Conservation (phyloP, 352 stramenopile genomes). For the Phytophthora quininea region DNA sequence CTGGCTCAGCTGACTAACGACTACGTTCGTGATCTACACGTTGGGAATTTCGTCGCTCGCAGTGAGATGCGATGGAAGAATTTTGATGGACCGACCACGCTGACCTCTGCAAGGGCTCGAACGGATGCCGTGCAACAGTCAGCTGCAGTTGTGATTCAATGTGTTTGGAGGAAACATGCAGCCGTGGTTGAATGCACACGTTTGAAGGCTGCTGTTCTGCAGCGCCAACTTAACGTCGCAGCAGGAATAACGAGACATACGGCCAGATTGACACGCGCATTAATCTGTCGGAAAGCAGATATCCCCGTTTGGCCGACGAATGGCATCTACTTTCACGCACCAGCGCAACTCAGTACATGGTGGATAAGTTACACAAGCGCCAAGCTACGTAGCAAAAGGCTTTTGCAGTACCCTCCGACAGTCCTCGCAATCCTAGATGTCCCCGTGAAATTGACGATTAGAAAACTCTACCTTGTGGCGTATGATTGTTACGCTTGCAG, state of each 20-base stretch:
- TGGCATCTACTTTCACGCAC: conserved; percentile 39
- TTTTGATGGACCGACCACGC: conserved; percentile 38
- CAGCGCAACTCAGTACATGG: conserved; percentile 43
- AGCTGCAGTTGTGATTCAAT: conserved; percentile 58
- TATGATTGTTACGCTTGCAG: conserved; percentile 19
- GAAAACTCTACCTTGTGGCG: conserved; percentile 38
- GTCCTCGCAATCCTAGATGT: conserved; percentile 48
- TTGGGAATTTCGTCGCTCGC: conserved; percentile 49
- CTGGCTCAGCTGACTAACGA: conserved; percentile 46
- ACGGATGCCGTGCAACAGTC: conserved; percentile 36
- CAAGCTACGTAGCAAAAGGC: conserved; percentile 21
- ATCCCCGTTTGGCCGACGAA: neutral
- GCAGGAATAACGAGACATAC: conserved; percentile 42
- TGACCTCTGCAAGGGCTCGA: conserved; percentile 23
- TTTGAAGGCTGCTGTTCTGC: conserved; percentile 36
- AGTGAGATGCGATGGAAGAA: conserved; percentile 47
- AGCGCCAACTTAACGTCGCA: conserved; percentile 47
- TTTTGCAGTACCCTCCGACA: conserved; percentile 48
- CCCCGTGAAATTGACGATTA: conserved; percentile 38
- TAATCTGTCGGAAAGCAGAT: conserved; percentile 1
- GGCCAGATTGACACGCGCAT: conserved; percentile 8
- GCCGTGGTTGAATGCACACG: conserved; percentile 33
- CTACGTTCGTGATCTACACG: conserved; percentile 45
- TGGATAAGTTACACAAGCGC: conserved; percentile 47
- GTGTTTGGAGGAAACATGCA: conserved; percentile 42